These are phyloP conservation scores for Biscutella laevigata DNA, from an alignment of 441 rosid species.

Conservation along the genomic window DNA sequence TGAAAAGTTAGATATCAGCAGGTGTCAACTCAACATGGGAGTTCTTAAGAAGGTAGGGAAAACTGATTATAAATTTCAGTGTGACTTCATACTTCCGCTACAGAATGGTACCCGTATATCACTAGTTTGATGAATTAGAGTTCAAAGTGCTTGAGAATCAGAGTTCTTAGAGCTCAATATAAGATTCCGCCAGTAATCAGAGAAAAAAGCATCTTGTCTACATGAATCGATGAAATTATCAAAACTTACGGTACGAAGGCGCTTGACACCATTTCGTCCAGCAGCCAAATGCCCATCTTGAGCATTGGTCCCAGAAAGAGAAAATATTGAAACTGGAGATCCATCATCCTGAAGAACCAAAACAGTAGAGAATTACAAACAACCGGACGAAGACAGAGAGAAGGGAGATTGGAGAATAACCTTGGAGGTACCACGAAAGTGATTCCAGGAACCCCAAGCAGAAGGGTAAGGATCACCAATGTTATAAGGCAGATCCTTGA, in stretches of 20 bases:
- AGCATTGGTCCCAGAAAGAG: slow-evolving; percentile 67
- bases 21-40: not conserved
- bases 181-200: not conserved
- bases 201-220: not conserved
- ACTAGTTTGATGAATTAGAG: not conserved
- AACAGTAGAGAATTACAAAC: not conserved
- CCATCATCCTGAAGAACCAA: slow-evolving; percentile 74
- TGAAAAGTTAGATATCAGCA: not conserved
- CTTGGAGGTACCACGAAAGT: slow-evolving; percentile 83
- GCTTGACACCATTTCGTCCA: slow-evolving; percentile 90
- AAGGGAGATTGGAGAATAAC: slow-evolving; percentile 22
- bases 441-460: slow-evolving; percentile 97
- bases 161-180: not conserved
- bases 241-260: slow-evolving; percentile 89
- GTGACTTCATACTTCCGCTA: not conserved
- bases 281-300: slow-evolving; percentile 91
- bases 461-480: slow-evolving; percentile 83
- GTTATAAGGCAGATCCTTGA: slow-evolving; percentile 89
- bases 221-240: not conserved
- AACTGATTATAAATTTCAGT: not conserved
- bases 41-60: not conserved
- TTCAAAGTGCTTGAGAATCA: not conserved
- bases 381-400: not conserved
- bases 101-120: not conserved
- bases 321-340: slow-evolving; percentile 76